Percentiles rank a stretch among this genome's conserved stretches.
Evolutionary conservation across 1,139 yeast species (phyloP).

Genomic region (Protomyces macrosporus): DNA sequence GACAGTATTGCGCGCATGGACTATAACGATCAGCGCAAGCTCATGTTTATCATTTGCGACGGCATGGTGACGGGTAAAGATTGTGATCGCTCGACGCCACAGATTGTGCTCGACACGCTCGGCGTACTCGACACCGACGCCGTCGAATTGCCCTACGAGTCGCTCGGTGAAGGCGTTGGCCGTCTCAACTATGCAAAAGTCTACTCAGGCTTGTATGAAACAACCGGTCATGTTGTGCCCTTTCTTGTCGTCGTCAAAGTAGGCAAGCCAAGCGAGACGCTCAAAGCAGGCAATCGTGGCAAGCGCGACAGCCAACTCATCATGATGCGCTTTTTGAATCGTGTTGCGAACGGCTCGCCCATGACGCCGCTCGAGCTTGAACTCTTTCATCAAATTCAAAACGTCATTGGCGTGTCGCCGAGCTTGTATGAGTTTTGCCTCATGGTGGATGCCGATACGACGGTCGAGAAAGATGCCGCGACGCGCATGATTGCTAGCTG

Average conservation of each 20-base stretch:
- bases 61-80: constrained; percentile 45
- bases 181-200: constrained; percentile 43
- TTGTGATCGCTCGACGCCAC: constrained; percentile 43
- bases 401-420: constrained; percentile 44
- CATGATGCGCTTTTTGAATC: constrained; percentile 42
- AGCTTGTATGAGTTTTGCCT: constrained; percentile 42
- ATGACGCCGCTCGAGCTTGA: constrained; percentile 44
- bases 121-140: constrained; percentile 43
- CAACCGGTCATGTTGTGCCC: constrained; percentile 43
- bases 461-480: constrained; percentile 40
- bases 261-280: constrained; percentile 47
- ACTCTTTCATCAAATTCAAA: constrained; percentile 43
- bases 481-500: constrained; percentile 43
- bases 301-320: constrained; percentile 45
- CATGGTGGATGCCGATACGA: constrained; percentile 45
- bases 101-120: constrained; percentile 42
- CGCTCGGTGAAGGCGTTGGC: constrained; percentile 42
- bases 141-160: constrained; percentile 40
- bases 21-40: constrained; percentile 42
- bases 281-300: constrained; percentile 44
- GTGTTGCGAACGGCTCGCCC: constrained; percentile 41
- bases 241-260: constrained; percentile 42
- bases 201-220: constrained; percentile 43
- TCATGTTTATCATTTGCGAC: constrained; percentile 42
- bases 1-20: constrained; percentile 42